phyloP scores from a whole-genome alignment of 768 basidiomycete species.

The Xanthoconium purpureum region DNA sequence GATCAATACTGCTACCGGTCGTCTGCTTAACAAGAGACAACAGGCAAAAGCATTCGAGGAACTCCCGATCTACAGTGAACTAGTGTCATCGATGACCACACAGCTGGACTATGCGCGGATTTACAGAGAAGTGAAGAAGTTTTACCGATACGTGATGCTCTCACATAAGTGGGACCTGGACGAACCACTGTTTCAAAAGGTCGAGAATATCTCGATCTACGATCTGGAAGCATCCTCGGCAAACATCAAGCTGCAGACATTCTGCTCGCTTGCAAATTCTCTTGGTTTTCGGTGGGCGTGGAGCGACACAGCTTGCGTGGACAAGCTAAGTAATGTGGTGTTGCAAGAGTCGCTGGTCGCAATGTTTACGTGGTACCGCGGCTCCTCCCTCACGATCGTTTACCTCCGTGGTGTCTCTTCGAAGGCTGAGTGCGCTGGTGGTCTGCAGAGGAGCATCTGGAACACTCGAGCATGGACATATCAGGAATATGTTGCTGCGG shows the following conservation, averaged over 20 bases:
- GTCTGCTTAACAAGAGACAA: neutral
- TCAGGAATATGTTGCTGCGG: neutral
- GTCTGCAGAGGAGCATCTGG: neutral
- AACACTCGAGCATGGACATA: neutral
- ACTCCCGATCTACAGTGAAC: neutral
- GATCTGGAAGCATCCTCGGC: neutral
- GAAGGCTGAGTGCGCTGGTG: neutral
- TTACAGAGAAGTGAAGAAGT: neutral
- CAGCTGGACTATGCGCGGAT: neutral
- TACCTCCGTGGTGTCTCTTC: neutral
- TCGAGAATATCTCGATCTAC: neutral
- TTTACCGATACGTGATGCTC: slow-evolving; percentile 1
- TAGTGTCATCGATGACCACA: neutral
- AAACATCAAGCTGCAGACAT: neutral
- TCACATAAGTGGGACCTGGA: neutral
- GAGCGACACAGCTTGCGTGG: neutral
- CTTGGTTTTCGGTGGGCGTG: neutral
- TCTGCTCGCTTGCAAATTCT: neutral
- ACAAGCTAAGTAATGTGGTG: neutral
- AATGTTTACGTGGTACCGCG: neutral
- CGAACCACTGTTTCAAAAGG: neutral
- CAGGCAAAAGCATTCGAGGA: neutral
- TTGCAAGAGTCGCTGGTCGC: neutral
- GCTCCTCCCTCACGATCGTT: neutral
- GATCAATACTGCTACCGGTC: neutral